Conservation (phyloP, 352 stramenopile species). For the Phytopythium mirpurense region DNA sequence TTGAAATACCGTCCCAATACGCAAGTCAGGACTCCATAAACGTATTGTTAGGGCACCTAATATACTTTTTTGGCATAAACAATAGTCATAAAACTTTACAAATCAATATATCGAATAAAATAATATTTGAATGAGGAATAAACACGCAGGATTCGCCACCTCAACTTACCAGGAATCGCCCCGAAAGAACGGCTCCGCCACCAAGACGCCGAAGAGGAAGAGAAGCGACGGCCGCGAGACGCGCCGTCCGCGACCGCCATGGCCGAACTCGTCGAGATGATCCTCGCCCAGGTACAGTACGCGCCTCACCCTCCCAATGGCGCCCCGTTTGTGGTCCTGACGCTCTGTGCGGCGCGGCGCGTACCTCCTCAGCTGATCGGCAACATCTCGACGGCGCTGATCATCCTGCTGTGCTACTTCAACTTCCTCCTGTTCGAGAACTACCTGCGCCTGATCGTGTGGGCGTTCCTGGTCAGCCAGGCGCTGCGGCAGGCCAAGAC, state of each 20-base stretch:
- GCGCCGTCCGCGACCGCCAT: slow-evolving; percentile 18
- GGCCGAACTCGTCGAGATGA: slow-evolving; percentile 81
- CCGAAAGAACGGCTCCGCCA: background rate
- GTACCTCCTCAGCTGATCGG: slow-evolving; percentile 54
- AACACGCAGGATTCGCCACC: background rate
- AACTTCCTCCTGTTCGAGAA: slow-evolving; percentile 90
- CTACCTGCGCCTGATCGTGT: slow-evolving; percentile 85
- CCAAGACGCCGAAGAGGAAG: background rate
- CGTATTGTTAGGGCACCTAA: too few species aligned
- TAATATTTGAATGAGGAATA: background rate
- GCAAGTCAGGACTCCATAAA: too few species aligned
- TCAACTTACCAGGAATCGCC: background rate
- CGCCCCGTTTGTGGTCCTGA: background rate
- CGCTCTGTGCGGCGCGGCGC: background rate
- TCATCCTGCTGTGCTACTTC: slow-evolving; percentile 85
- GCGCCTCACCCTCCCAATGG: background rate
- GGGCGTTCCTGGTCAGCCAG: slow-evolving; percentile 83
- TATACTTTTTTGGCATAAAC: too few species aligned
- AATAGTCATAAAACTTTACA: too few species aligned
- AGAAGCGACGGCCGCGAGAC: background rate
- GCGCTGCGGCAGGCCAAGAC: slow-evolving; percentile 83
- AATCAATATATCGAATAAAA: too few species aligned
- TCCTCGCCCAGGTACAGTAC: slow-evolving; percentile 64
- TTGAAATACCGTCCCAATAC: background rate
- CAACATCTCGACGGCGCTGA: slow-evolving; percentile 84